Evolutionary conservation across 2,329 filamentous ascomycete genomes (phyloP), one percentile per base, ranked within the genome.

Genomic region (Neocucurbitaria cava): DNA sequence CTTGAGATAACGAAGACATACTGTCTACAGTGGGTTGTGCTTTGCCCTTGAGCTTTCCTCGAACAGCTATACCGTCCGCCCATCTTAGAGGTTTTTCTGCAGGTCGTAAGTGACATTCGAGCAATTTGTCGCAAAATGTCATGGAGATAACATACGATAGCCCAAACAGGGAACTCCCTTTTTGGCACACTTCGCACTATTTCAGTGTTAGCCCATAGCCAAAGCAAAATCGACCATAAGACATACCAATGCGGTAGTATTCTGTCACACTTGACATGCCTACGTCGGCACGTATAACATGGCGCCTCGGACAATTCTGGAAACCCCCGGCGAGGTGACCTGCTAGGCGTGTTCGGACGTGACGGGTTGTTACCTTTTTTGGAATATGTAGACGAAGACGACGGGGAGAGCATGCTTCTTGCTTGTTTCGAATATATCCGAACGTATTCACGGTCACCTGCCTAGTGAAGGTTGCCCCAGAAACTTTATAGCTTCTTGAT

Each of bases 191-290:
- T 76, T 77, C n/a, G 57, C 61, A 57, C 59, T 62, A 13, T 26
- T 28, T 4, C 1, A 15, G 42, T 17, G 20, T 62, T 45, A 59
- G 52, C 39, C 7, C 9, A 20, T 24, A n/a, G n/a, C 13, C 1
- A 2, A 20, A n/a, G 9, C 2, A n/a, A 11, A 9, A 24, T 23
- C 18, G 8, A 11, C 13, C 7, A 24, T 13, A 8, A 17, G 8
- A 31, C 45, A 24, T 46, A 60, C 57, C 74, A 77, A 26, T 68
- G 58, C 9, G 73, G 72, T 11, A 75, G 49, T 35, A 61, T 70
- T 26, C 73, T 62, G 51, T 77, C 73, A 47, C 74, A 77, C 43
- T 65, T 72, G 23, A 77, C 74, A 46, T 75, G 71, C n/a, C 75
- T 58, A 31, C 68, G 57, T 24, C 68, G 68, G 61, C 73, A 77